Conservation (phyloP, 1,284 basidiomycete species). For the Ustilago crameri region DNA sequence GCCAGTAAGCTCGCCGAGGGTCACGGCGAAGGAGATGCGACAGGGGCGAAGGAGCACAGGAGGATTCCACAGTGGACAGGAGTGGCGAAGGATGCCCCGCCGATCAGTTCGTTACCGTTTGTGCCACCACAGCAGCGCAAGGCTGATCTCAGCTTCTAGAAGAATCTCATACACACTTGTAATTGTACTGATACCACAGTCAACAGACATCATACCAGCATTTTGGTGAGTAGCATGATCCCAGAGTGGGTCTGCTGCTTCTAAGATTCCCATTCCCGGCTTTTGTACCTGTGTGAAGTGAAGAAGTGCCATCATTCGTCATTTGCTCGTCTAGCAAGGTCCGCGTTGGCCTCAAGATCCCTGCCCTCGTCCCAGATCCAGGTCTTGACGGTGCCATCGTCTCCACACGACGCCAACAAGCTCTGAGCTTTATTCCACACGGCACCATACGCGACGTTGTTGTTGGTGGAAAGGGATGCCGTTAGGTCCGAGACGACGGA, state of each 20-base stretch:
- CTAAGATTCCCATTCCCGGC: background rate
- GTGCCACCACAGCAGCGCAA: conserved; percentile 19
- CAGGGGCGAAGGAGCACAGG: conserved; percentile 21
- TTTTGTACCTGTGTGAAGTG: no score
- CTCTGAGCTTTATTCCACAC: conserved; percentile 69
- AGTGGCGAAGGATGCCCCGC: conserved; percentile 30
- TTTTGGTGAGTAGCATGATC: background rate
- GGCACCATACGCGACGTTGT: conserved; percentile 69
- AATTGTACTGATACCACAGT: conserved; percentile 17
- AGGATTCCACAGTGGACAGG: conserved; percentile 58
- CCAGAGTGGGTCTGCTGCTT: background rate
- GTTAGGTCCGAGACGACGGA: conserved; percentile 29
- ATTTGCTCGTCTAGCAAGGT: conserved; percentile 23
- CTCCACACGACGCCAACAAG: conserved; percentile 69
- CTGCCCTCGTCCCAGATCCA: conserved; percentile 67
- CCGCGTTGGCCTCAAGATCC: conserved; percentile 30
- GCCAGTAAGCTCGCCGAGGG: no score
- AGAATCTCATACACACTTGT: conserved; percentile 8
- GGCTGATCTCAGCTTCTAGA: conserved; percentile 29
- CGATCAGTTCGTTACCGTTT: conserved; percentile 32
- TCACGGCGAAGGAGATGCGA: background rate
- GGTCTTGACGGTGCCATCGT: conserved; percentile 70
- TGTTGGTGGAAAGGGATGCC: conserved; percentile 39
- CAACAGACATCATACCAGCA: conserved; percentile 8
- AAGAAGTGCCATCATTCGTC: conserved; percentile 12